Percentiles rank a stretch among this genome's conserved stretches.
Evolutionary conservation across 345 rosid species (phyloP).

Genomic region (Mangifera indica): DNA sequence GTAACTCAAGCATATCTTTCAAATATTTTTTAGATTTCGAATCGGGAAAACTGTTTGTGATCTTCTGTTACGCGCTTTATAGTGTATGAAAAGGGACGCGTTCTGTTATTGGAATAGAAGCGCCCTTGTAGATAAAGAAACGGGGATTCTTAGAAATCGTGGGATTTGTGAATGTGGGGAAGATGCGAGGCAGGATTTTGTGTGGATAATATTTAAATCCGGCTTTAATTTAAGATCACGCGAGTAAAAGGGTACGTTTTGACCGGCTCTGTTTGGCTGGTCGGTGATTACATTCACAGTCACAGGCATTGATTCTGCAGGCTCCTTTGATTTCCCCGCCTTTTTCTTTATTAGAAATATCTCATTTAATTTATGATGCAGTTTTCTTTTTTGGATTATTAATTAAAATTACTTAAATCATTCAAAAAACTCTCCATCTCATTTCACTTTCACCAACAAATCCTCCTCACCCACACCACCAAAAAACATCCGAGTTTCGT

Average conservation of each 20-base stretch:
- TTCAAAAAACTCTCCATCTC: too few relatives aligned
- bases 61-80: not conserved
- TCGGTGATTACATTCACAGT: too few relatives aligned
- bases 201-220: not conserved
- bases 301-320: too few relatives aligned
- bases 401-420: too few relatives aligned
- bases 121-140: not conserved
- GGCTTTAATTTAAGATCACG: slow-evolving; percentile 6
- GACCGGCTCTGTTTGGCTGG: too few relatives aligned
- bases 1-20: not conserved
- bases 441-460: too few relatives aligned
- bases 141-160: not conserved
- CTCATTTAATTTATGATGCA: too few relatives aligned
- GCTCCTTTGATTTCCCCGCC: too few relatives aligned
- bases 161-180: not conserved
- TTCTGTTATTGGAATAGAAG: not conserved
- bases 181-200: not conserved
- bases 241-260: slow-evolving; percentile 22
- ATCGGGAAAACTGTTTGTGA: not conserved
- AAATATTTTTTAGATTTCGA: not conserved
- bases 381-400: too few relatives aligned
- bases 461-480: too few relatives aligned
- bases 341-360: too few relatives aligned
- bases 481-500: too few relatives aligned
- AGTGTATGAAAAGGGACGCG: not conserved